Conservation (phyloP, 306 rosid genomes). For the Quercus aquifolioides region DNA sequence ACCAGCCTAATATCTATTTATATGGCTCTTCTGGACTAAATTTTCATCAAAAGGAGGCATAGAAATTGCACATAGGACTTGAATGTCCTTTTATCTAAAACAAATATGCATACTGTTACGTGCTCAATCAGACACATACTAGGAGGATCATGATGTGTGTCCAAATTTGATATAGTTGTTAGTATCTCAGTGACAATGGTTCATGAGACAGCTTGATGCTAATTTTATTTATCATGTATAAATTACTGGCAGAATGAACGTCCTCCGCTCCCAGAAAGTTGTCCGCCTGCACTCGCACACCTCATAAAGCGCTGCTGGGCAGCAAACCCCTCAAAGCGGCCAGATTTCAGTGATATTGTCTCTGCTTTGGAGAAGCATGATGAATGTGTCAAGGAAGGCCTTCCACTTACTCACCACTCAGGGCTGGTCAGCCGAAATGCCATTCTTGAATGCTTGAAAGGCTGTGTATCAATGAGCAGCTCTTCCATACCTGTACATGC, state of each 20-base stretch:
- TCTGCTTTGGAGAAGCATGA: conserved; percentile 79
- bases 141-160: neutral
- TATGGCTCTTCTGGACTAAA: neutral
- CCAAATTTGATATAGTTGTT: neutral
- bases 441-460: conserved; percentile 73
- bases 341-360: conserved; percentile 89
- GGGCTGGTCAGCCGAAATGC: conserved; percentile 59
- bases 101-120: too few relatives aligned
- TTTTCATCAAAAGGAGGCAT: neutral
- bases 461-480: conserved; percentile 64
- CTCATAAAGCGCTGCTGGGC: conserved; percentile 94
- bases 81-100: too few relatives aligned
- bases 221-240: neutral
- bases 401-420: conserved; percentile 83
- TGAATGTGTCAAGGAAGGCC: conserved; percentile 92
- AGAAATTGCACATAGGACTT: too few relatives aligned
- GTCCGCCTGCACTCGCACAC: conserved; percentile 89
- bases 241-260: conserved; percentile 72
- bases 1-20: neutral
- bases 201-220: neutral
- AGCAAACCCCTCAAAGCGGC: conserved; percentile 87
- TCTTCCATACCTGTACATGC: conserved; percentile 92
- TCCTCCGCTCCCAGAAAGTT: conserved; percentile 94
- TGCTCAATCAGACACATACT: neutral
- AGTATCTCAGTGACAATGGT: neutral